A percentile compares a stretch with the other conserved stretches of the same genome.
Evolutionary conservation across 805 yeast species (phyloP).

Genomic region (Suhomyces faveliae): DNA sequence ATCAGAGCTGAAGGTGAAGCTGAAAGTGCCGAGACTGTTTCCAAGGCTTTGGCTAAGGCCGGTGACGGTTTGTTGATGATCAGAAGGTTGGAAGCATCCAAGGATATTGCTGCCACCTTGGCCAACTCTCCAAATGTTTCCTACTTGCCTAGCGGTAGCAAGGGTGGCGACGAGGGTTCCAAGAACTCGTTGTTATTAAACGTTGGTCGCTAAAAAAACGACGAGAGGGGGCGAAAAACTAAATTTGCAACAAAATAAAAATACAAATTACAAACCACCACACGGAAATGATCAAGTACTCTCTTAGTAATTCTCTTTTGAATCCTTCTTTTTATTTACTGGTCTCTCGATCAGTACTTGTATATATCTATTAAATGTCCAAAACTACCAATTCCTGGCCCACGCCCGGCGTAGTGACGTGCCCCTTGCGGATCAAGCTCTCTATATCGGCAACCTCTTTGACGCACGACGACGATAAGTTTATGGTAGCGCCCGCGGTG

Average conservation of each 20-base stretch:
- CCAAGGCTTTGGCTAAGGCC: constrained; percentile 87
- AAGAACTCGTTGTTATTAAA: constrained; percentile 62
- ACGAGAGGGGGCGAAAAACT: no score
- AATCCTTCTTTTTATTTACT: no score
- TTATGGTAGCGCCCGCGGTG: constrained; percentile 45
- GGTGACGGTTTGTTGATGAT: constrained; percentile 95
- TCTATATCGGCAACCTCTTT: constrained; percentile 87
- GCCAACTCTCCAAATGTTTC: constrained; percentile 83
- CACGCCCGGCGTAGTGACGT: constrained; percentile 46
- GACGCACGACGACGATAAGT: constrained; percentile 75
- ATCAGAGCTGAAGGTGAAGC: constrained; percentile 99
- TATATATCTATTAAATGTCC: constrained; percentile 10
- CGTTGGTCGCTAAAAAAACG: constrained; percentile 61
- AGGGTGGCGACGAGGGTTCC: constrained; percentile 30
- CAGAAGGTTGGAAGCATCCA: constrained; percentile 94
- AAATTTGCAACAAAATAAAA: no score
- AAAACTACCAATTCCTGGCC: constrained; percentile 33
- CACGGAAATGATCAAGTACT: no score
- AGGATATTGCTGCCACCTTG: constrained; percentile 88
- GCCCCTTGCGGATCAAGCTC: constrained; percentile 56
- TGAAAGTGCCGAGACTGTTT: constrained; percentile 93
- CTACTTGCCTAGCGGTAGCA: constrained; percentile 67
- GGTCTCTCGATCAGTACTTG: no score
- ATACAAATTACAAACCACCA: no score
- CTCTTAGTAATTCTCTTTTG: no score